Conservation (phyloP, 768 basidiomycete species). For the Naganishia onofrii region DNA sequence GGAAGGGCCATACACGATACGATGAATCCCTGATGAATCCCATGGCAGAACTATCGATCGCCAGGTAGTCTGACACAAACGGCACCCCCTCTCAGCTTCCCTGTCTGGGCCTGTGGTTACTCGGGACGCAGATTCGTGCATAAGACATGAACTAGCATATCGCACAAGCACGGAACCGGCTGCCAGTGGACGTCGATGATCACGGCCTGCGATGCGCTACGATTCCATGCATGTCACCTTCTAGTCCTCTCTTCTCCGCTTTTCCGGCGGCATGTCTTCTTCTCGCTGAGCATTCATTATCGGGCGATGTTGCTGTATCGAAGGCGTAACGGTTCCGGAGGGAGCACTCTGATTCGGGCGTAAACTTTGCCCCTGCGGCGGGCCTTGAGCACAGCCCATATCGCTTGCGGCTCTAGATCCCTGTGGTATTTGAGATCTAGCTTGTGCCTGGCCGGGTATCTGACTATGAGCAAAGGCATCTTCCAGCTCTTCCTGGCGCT, state of each 20-base stretch:
- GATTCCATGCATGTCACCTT: not conserved
- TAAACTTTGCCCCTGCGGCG: not conserved
- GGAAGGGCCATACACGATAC: no score
- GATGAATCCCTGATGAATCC: no score
- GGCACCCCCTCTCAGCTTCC: no score
- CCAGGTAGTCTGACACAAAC: no score
- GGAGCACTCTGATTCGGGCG: not conserved
- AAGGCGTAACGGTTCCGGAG: not conserved
- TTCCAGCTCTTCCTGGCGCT: constrained; percentile 22
- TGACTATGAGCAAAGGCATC: constrained; percentile 14
- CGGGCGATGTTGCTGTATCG: not conserved
- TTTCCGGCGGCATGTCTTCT: constrained; percentile 9
- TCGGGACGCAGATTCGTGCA: no score
- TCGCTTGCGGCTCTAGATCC: not conserved
- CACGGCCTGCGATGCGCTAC: no score
- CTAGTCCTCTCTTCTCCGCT: constrained; percentile 13
- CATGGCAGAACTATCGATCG: no score
- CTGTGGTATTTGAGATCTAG: not conserved
- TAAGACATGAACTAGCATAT: no score
- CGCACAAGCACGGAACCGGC: no score
- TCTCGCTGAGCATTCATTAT: not conserved
- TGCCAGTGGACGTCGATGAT: no score
- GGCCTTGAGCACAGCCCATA: not conserved
- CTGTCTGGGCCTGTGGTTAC: no score
- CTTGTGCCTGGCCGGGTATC: not conserved